phyloP scores from a whole-genome alignment of 305 asterid species.

The Ajuga reptans region DNA sequence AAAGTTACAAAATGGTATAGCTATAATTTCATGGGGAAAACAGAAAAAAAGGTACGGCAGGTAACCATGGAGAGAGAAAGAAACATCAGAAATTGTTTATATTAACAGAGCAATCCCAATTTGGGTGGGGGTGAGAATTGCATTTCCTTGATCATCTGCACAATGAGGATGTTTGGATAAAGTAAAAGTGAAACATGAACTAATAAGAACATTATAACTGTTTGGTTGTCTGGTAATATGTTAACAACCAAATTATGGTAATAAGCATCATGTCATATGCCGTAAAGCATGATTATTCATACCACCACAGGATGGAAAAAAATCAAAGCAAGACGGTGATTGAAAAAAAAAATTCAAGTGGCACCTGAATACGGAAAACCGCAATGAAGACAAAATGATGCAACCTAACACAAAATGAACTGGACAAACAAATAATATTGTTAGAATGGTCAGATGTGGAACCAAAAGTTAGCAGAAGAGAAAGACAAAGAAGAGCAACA shows the following conservation, averaged over 20 bases:
- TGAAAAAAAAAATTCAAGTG: slow-evolving; percentile 17
- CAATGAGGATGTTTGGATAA: neutral
- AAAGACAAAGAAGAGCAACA: too few species aligned
- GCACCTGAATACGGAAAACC: slow-evolving; percentile 78
- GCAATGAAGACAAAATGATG: slow-evolving; percentile 55
- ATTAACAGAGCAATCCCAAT: neutral
- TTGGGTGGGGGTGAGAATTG: neutral
- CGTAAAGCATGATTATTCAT: slow-evolving; percentile 6
- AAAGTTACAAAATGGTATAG: neutral
- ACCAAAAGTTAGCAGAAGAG: slow-evolving; percentile 8
- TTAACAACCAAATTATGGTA: neutral
- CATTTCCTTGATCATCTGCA: neutral
- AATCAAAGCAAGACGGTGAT: neutral
- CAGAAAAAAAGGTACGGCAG: neutral
- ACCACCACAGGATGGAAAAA: neutral
- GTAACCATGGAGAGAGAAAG: neutral
- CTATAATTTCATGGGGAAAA: neutral
- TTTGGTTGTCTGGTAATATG: neutral
- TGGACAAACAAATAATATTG: slow-evolving; percentile 31
- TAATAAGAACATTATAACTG: neutral
- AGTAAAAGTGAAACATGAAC: too few species aligned
- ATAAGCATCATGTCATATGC: neutral
- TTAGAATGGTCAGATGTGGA: neutral
- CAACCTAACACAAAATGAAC: slow-evolving; percentile 80
- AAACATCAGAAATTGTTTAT: neutral